Conservation (phyloP, 768 basidiomycete genomes). For the Austroboletus eburneus region DNA sequence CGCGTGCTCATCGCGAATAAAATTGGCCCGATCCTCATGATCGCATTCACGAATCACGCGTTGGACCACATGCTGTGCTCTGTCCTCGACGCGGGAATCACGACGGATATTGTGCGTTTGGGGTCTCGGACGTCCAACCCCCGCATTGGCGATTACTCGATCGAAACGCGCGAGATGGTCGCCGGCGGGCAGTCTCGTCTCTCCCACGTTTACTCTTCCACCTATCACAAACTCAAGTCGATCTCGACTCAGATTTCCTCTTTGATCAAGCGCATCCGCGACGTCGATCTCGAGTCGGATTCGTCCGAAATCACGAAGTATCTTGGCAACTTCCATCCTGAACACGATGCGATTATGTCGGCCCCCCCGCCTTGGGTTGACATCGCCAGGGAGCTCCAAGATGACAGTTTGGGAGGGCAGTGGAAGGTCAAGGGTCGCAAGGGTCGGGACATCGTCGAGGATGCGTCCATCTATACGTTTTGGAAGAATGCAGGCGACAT, state of each 20-base stretch:
- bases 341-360: conserved; percentile 40
- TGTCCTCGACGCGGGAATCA: conserved; percentile 63
- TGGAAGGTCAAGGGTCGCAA: conserved; percentile 36
- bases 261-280: conserved; percentile 42
- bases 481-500: conserved; percentile 50
- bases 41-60: conserved; percentile 77
- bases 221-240: conserved; percentile 39
- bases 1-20: conserved; percentile 56
- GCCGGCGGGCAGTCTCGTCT: conserved; percentile 41
- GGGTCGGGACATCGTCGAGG: conserved; percentile 19
- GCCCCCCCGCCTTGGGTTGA: conserved; percentile 49
- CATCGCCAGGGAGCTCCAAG: conserved; percentile 15
- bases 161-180: conserved; percentile 53
- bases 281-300: conserved; percentile 30
- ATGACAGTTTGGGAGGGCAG: conserved; percentile 13
- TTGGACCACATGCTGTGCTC: conserved; percentile 68
- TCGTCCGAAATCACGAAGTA: conserved; percentile 39
- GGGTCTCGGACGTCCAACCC: conserved; percentile 64
- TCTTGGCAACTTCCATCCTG: conserved; percentile 44
- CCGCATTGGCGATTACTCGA: conserved; percentile 53
- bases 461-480: conserved; percentile 42
- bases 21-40: conserved; percentile 50
- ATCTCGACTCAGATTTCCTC: conserved; percentile 44
- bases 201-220: conserved; percentile 29
- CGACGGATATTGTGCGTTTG: conserved; percentile 59